Evolutionary conservation across 768 basidiomycete genomes (phyloP), one percentile per base, ranked within the genome.

Genomic region (Arthromyces matolae): DNA sequence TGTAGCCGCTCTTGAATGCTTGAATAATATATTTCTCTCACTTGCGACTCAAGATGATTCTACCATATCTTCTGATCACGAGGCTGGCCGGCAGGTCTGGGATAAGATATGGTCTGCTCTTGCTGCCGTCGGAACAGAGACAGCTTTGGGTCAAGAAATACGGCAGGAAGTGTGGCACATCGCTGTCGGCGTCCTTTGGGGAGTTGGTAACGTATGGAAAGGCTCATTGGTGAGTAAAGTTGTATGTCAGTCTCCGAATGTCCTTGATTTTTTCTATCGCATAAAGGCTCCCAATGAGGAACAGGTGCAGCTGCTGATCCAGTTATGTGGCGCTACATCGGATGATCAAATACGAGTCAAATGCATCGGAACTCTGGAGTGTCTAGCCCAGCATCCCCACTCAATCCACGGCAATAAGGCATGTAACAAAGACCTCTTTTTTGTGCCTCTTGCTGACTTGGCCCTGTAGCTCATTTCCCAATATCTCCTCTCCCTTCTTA

Each of bases 21-120:
- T 97, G 38, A 93, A 89, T 60, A 96, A 97, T 60, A 73, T 93
- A 31, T 86, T 95, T 58, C 71, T 94, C 28, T 84, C 91, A 3
- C 72, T 88, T 10, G 76, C 83, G 3, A 71, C 77, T 0, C 65
- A 72, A 4, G 67, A 75, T 1, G 74, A 71, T 42, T 54, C 71
- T 22, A 65, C 57, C 4, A 61, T 76, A 9, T 55, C 71, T 10
- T 66, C 69, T 3, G 80, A 85, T 40, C 65, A 67, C 13, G 70
- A 73, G 18, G 70, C 66, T 3, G 86, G 83, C 10, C 62, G 60
- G 14, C 66, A 65, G 3, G 64, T 93, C 6, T 93, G 90, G 82
- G 68, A 77, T 22, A 71, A 72, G 44, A 63, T 86, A 12, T 91
- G 89, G 89, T 55, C 64, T 23, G 76, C 85, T 14, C 69, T 90